These are phyloP conservation scores for Aspergillus sp. DNA, from an alignment of 2,329 filamentous ascomycete species.

Conservation along the genomic window DNA sequence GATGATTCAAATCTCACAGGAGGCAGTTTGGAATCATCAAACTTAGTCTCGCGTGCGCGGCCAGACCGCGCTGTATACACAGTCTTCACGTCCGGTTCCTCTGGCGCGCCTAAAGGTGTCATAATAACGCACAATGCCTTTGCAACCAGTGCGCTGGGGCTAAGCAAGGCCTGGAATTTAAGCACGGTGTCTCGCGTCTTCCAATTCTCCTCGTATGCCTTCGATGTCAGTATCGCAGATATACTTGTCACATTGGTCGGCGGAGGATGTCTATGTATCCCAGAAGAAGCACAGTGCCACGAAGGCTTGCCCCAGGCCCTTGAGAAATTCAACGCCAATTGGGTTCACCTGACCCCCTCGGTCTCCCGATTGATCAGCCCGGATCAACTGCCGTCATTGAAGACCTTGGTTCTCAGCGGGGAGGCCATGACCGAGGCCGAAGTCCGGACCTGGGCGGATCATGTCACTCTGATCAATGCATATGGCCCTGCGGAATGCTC, in stretches of 20 bases:
- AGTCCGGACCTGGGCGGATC: constrained; percentile 21
- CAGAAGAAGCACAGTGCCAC: background rate
- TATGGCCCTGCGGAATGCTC: constrained; percentile 12
- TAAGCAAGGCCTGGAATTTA: background rate
- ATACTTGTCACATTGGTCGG: background rate
- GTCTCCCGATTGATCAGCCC: constrained; percentile 17
- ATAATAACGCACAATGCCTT: constrained; percentile 11
- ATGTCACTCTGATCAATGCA: constrained; percentile 20
- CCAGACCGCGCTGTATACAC: constrained; percentile 5
- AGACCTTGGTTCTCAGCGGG: background rate
- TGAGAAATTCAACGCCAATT: constrained; percentile 27
- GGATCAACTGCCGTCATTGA: constrained; percentile 27
- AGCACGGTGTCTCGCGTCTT: constrained; percentile 16
- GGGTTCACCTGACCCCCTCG: constrained; percentile 31
- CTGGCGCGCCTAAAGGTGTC: constrained; percentile 14
- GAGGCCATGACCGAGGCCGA: constrained; percentile 15
- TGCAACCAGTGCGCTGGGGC: background rate
- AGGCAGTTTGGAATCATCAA: background rate
- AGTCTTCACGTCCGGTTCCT: constrained; percentile 16
- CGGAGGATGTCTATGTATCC: background rate
- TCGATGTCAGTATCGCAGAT: background rate
- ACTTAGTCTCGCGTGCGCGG: background rate
- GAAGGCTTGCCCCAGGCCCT: constrained; percentile 10
- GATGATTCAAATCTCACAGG: background rate
- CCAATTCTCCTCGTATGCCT: background rate